phyloP scores from a whole-genome alignment of 768 basidiomycete species.

The Cyclocybe aegerita region DNA sequence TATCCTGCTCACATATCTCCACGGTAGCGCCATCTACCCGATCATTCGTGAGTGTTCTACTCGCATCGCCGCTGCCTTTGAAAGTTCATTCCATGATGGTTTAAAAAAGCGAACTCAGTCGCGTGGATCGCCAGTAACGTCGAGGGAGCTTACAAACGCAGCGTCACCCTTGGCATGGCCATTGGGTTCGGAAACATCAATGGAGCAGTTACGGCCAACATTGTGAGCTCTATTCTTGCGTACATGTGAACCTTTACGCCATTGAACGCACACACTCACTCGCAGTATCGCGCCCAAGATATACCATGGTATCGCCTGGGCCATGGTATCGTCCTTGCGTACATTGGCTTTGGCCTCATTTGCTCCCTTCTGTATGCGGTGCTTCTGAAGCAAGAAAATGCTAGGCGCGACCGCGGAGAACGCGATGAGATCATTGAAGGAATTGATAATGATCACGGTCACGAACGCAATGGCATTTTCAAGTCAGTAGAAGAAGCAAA shows the following conservation, averaged over 20 bases:
- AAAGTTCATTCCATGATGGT: neutral
- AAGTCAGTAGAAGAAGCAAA: constrained; percentile 56
- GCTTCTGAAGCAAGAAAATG: constrained; percentile 58
- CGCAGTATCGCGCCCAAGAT: constrained; percentile 63
- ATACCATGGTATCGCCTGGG: constrained; percentile 69
- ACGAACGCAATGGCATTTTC: constrained; percentile 54
- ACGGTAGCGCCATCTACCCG: constrained; percentile 46
- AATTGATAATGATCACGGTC: constrained; percentile 38
- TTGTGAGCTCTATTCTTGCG: constrained; percentile 41
- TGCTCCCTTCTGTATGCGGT: constrained; percentile 48
- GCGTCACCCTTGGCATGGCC: constrained; percentile 67
- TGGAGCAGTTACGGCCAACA: constrained; percentile 65
- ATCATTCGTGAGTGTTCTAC: constrained; percentile 41
- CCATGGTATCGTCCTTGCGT: constrained; percentile 67
- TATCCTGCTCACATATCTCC: neutral
- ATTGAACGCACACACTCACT: neutral
- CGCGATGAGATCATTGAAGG: constrained; percentile 65
- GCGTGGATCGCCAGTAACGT: constrained; percentile 75
- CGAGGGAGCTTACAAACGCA: constrained; percentile 75
- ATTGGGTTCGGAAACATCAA: constrained; percentile 71
- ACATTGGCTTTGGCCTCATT: constrained; percentile 65
- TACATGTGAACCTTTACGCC: neutral
- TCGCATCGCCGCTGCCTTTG: neutral
- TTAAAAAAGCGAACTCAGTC: constrained; percentile 17
- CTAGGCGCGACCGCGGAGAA: constrained; percentile 60